Base-by-base conservation (phyloP, 2,329 filamentous ascomycete genomes). In the Hymenoscyphus fraxineus region DNA sequence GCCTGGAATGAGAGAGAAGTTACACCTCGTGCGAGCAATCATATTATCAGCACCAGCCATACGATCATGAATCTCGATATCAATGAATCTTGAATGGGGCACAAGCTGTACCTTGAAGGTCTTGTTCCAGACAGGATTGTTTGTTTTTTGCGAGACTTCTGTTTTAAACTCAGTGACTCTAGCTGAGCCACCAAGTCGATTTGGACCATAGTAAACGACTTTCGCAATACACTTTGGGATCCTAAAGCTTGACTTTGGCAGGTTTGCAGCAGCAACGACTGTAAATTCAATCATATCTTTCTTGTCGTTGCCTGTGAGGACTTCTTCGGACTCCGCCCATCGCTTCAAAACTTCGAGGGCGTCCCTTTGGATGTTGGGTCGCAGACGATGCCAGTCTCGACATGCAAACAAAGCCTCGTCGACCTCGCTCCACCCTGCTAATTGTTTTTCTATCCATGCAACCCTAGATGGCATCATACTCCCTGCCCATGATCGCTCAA, bases 361-460 rank as follows among this genome's bases (percentile, higher is more conserved):
- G 47, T 67, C 59, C 5, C 39, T 35, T 51, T 63, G 60, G 15
- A 70, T 41, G 7, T 32, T 31, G 41, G 60, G 64, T 9, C 51
- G 62, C 6, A 62, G 51, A 9, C 54, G 57, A 38, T 66, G 64
- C 63, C 60, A 69, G 22, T 69, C 61, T 58, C 69, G 38, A 38
- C 68, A 66, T 19, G n/a, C 58, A 12, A 51, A 35, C 12, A 66
- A 59, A 3, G 66, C 63, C 22, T 60, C 41, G 51, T 70, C 67
- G 22, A 69, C 58, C 6, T 64, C 61, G 13, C 61, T 59, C 68
- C 67, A 69, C 9, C 31, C 60, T n/a, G 65, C 64, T 31, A 71
- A 32, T 59, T 69, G 68, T 19, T 67, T 68, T 55, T 70, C 66
- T 12, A 70, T 40, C 67, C 67, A 71, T 16, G 69, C 62, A 12